Evolutionary conservation across 768 basidiomycete species (phyloP).

Genomic region (Tulasnella sp.): DNA sequence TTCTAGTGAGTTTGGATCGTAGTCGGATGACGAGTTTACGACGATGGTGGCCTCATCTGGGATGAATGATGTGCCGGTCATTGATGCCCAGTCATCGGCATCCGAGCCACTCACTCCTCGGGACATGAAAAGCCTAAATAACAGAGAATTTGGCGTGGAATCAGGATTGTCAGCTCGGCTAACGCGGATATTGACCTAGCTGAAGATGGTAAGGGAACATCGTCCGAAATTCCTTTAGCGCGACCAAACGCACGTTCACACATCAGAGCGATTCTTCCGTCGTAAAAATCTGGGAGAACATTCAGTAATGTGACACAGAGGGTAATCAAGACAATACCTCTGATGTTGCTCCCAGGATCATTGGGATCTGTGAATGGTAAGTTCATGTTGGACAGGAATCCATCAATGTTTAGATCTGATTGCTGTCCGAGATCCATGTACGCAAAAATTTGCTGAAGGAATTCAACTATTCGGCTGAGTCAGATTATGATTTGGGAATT

Average conservation of each 20-base stretch:
- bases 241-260: neutral
- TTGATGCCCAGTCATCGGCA: neutral
- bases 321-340: neutral
- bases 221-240: no score
- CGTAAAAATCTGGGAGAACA: constrained; percentile 19
- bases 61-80: neutral
- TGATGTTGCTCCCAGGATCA: constrained; percentile 1
- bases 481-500: neutral
- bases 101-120: no score
- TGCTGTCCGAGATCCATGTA: neutral
- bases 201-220: no score
- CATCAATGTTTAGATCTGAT: constrained; percentile 2
- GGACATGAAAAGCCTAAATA: neutral
- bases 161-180: no score
- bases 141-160: no score
- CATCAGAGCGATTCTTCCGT: neutral
- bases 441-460: constrained; percentile 6
- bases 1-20: constrained; percentile 20
- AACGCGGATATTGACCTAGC: no score
- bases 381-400: neutral
- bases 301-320: constrained; percentile 25
- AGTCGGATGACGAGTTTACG: neutral
- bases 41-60: neutral
- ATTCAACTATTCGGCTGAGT: constrained; percentile 1
- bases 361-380: neutral